A percentile compares a stretch with the other conserved stretches of the same genome.
Evolutionary conservation across 345 rosid species (phyloP).

Genomic region (Gossypium rotundifolium): DNA sequence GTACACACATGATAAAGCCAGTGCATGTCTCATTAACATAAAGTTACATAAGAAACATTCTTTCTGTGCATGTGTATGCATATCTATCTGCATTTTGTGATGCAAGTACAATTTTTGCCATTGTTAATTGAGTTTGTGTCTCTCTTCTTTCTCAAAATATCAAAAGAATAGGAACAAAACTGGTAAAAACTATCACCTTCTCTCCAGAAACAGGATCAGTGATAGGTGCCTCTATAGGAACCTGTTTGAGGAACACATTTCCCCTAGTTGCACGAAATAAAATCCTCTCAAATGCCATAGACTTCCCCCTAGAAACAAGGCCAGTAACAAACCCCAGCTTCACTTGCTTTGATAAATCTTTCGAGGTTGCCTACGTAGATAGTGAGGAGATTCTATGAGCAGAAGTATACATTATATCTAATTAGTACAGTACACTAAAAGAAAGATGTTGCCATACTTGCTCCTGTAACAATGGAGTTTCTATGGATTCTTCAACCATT

Average conservation of each 20-base stretch:
- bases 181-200: conserved; percentile 43
- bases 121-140: background rate
- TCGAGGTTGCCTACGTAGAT: conserved; percentile 44
- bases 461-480: conserved; percentile 69
- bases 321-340: conserved; percentile 88
- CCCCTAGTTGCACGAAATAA: conserved; percentile 98
- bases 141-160: conserved; percentile 10
- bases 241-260: conserved; percentile 67
- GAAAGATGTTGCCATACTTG: conserved; percentile 35
- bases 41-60: background rate
- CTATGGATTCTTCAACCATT: conserved; percentile 53
- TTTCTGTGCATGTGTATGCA: background rate
- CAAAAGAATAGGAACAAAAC: background rate
- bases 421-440: background rate
- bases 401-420: background rate
- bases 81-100: background rate
- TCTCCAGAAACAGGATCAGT: conserved; percentile 87
- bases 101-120: background rate
- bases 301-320: conserved; percentile 80
- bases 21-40: background rate
- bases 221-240: conserved; percentile 62
- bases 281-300: conserved; percentile 92
- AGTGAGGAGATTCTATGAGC: conserved; percentile 1
- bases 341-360: conserved; percentile 77
- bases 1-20: background rate